phyloP scores from a whole-genome alignment of 192 early-diverging fungal genomes.

The Linnemannia zychae region DNA sequence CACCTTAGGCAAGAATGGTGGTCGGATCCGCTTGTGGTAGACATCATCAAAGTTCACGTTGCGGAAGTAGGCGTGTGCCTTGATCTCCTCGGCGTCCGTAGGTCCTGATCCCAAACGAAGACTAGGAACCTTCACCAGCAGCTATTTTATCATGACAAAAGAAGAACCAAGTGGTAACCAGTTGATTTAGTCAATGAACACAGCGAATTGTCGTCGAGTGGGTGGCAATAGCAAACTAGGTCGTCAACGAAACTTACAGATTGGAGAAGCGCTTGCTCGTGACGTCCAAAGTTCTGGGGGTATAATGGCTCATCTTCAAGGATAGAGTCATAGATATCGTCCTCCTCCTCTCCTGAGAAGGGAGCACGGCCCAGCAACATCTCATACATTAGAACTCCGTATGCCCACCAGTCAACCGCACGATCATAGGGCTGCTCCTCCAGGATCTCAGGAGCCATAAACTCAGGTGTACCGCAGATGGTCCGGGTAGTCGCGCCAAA shows the following conservation, averaged over 20 bases:
- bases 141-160: slow-evolving; percentile 19
- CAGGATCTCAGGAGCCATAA: slow-evolving; percentile 99
- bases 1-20: slow-evolving; percentile 79
- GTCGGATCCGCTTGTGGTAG: slow-evolving; percentile 70
- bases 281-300: slow-evolving; percentile 66
- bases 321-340: slow-evolving; percentile 98
- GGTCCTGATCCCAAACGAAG: slow-evolving; percentile 72
- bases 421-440: slow-evolving; percentile 93
- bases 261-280: slow-evolving; percentile 63
- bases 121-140: slow-evolving; percentile 69
- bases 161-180: background rate
- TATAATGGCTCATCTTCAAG: slow-evolving; percentile 95
- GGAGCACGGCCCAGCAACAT: slow-evolving; percentile 94
- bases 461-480: slow-evolving; percentile 99
- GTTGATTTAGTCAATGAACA: background rate
- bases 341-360: slow-evolving; percentile 96
- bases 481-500: slow-evolving; percentile 90
- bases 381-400: slow-evolving; percentile 87
- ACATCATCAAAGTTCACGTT: slow-evolving; percentile 85
- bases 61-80: slow-evolving; percentile 83
- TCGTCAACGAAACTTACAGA: slow-evolving; percentile 49
- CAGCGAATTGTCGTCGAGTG: background rate
- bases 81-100: slow-evolving; percentile 77
- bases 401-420: slow-evolving; percentile 99
- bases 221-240: background rate